These are phyloP conservation scores for Tubosaeta sp. DNA, from an alignment of 768 basidiomycete genomes.

Conservation along the genomic window DNA sequence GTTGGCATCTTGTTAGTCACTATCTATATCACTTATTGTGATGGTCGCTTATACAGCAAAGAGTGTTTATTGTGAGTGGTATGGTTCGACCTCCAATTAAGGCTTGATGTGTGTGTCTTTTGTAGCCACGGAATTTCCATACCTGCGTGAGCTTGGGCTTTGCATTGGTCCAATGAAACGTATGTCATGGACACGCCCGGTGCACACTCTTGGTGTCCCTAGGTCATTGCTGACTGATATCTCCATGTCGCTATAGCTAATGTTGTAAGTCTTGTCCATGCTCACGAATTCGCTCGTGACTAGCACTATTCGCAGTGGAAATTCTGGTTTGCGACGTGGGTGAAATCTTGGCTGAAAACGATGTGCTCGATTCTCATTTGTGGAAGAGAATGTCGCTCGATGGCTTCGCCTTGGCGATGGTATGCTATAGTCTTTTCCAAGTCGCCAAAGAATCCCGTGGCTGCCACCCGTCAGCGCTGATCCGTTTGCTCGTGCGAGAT, in stretches of 20 bases:
- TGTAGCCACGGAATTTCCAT: neutral
- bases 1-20: neutral
- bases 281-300: neutral
- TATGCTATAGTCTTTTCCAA: neutral
- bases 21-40: neutral
- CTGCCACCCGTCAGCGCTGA: slow-evolving; percentile 1
- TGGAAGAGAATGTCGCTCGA: neutral
- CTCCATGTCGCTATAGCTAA: neutral
- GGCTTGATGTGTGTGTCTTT: neutral
- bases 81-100: neutral
- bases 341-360: neutral
- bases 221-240: neutral
- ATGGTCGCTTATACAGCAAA: neutral
- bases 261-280: neutral
- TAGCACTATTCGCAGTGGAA: neutral
- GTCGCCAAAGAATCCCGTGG: neutral
- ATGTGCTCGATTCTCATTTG: neutral
- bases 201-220: neutral
- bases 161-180: neutral
- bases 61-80: neutral
- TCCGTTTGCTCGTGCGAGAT: slow-evolving; percentile 16
- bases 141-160: neutral
- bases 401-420: neutral
- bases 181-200: neutral
- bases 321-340: neutral